Evolutionary conservation across 306 rosid species (phyloP).

Genomic region (Trifolium subterraneum): DNA sequence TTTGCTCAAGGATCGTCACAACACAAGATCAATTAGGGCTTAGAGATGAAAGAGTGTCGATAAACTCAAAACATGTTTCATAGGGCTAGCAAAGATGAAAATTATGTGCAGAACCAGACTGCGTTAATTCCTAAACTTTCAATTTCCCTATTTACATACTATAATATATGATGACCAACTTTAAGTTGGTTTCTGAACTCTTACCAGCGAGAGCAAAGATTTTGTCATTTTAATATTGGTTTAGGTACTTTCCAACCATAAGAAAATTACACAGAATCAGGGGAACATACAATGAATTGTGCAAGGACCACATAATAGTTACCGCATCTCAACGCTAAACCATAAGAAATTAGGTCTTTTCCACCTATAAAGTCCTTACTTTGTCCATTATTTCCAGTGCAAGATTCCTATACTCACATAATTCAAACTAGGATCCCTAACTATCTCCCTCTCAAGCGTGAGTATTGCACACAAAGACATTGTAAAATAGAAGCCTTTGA

Average conservation of each 20-base stretch:
- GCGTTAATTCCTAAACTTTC: slow-evolving; percentile 22
- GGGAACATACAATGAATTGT: not conserved
- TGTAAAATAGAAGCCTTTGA: not conserved
- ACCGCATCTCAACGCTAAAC: slow-evolving; percentile 6
- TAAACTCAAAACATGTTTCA: no score
- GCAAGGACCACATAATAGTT: not conserved
- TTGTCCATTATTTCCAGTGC: not conserved
- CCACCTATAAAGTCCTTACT: not conserved
- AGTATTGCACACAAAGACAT: slow-evolving; percentile 1
- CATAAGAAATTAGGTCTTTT: slow-evolving; percentile 2
- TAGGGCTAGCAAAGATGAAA: not conserved
- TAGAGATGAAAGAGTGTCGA: no score
- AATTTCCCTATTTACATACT: slow-evolving; percentile 22
- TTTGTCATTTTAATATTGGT: slow-evolving; percentile 30
- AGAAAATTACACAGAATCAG: not conserved
- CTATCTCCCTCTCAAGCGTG: not conserved
- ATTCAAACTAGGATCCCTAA: not conserved
- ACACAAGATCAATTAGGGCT: no score
- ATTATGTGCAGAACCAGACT: slow-evolving; percentile 20
- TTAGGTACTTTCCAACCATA: not conserved
- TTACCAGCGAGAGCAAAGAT: slow-evolving; percentile 1
- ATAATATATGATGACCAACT: slow-evolving; percentile 31
- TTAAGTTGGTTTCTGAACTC: slow-evolving; percentile 31
- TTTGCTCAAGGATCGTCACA: no score
- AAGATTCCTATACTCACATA: slow-evolving; percentile 2